Evolutionary conservation across 2,329 filamentous ascomycete genomes (phyloP).

Genomic region (Ophiostoma sp.): DNA sequence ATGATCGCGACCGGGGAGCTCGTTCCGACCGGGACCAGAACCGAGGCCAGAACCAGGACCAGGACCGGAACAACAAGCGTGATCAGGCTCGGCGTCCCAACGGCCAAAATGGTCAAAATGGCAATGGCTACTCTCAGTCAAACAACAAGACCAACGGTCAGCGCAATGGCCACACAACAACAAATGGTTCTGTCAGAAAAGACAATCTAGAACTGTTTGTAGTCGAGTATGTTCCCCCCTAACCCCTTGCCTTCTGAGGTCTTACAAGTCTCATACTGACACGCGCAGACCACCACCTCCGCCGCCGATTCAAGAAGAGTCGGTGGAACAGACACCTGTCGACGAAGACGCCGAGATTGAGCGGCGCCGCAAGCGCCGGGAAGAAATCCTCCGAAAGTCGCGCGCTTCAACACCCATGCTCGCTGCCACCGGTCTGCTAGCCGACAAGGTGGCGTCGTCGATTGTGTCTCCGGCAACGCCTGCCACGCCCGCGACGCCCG

Average conservation of each 20-base stretch:
- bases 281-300: not conserved
- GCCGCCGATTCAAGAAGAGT: slow-evolving; percentile 36
- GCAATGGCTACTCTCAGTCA: not conserved
- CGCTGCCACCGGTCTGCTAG: slow-evolving; percentile 35
- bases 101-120: not conserved
- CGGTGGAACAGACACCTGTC: slow-evolving; percentile 54
- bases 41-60: slow-evolving; percentile 27
- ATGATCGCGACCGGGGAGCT: slow-evolving; percentile 31
- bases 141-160: not conserved
- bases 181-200: not conserved
- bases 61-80: not conserved
- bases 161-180: not conserved
- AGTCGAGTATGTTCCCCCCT: not conserved
- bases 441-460: slow-evolving; percentile 1
- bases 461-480: slow-evolving; percentile 36
- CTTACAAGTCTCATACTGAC: too few relatives aligned
- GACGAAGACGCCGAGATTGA: slow-evolving; percentile 82
- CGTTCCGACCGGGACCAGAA: slow-evolving; percentile 30
- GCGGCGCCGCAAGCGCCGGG: slow-evolving; percentile 74
- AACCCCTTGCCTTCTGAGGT: too few relatives aligned
- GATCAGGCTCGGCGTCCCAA: not conserved
- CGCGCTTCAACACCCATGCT: slow-evolving; percentile 64
- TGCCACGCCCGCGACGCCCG: slow-evolving; percentile 28
- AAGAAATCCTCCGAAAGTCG: slow-evolving; percentile 80
- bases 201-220: not conserved